Base-by-base conservation (phyloP, 768 basidiomycete genomes). In the Suillus subluteus region DNA sequence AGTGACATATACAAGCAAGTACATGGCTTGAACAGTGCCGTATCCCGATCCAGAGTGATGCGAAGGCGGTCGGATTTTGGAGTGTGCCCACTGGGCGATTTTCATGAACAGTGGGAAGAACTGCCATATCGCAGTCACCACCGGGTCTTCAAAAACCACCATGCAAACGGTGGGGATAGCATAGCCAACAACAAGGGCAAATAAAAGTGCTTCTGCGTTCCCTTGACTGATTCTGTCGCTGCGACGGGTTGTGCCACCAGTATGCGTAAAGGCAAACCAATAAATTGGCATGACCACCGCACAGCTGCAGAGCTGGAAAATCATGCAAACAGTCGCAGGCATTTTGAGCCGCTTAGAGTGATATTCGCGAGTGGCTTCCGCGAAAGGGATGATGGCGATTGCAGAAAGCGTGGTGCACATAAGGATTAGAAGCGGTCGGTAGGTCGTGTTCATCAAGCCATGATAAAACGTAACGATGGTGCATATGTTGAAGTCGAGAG, bases 61-160 rank as follows among this genome's bases (percentile, higher is more conserved):
- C 41, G 63, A 55, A 15, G 65, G 65, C 13, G 65, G 23, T 32
- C 82, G 78, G 64, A 82, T 69, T 48, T 77, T 63, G 11, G 83
- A 73, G 65, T 87, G 82, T 2, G 71, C 56, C 18, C 66, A 68
- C 41, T 81, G 76, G 6, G 82, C 81, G 26, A 82, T 7, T n/a
- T 79, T 79, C 56, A 83, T 75, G 66, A 74, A 79, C 16, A 81
- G 40, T 15, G 86, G 85, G 68, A 82, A 86, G 32, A 79, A 65
- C 67, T 86, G 85, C 85, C 85, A 87, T 23, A 84, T 76, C 32
- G 82, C 82, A 18, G 83, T 85, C 44, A 85, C 74, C 54, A 74
- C 67, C 0, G 83, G 79, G 63, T 86, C 83, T 35, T 76, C 70
- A 32, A 84, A 66, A 62, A 79, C 59, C 66, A 86, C 65, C 77